Evolutionary conservation across 129 eudicot species (phyloP).

Genomic region (Logfia minima): DNA sequence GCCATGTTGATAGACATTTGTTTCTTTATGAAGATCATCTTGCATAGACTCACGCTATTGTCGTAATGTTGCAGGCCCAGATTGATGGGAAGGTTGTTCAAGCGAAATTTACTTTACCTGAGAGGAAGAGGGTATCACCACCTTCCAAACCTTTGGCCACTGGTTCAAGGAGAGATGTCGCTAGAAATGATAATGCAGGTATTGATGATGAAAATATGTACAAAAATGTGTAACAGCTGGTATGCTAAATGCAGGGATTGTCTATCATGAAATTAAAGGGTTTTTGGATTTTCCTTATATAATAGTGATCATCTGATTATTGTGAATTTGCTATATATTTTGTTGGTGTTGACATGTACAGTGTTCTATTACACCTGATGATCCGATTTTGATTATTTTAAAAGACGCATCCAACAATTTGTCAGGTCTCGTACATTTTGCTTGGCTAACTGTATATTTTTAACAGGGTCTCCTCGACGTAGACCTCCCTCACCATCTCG

Average conservation of each 20-base stretch:
- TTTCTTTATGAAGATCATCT: not conserved
- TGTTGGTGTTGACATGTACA: not conserved
- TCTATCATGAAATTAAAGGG: not conserved
- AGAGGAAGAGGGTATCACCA: slow-evolving; percentile 61
- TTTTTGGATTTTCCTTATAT: not conserved
- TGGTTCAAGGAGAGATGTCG: slow-evolving; percentile 59
- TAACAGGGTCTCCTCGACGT: slow-evolving; percentile 69
- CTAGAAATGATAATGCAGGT: slow-evolving; percentile 52
- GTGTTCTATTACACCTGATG: not conserved
- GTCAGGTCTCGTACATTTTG: not conserved
- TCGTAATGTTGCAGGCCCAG: slow-evolving; percentile 60
- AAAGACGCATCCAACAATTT: not conserved
- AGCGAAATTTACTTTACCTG: slow-evolving; percentile 83
- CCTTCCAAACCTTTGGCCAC: slow-evolving; percentile 71
- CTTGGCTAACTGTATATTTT: not conserved
- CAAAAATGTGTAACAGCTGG: slow-evolving; percentile 58
- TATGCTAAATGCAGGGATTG: slow-evolving; percentile 16
- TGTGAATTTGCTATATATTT: not conserved
- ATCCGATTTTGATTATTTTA: not conserved
- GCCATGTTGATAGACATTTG: not conserved
- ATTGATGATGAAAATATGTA: slow-evolving; percentile 66
- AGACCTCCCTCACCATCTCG: slow-evolving; percentile 59
- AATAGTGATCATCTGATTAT: not conserved
- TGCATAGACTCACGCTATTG: slow-evolving; percentile 7
- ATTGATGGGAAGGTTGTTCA: slow-evolving; percentile 84